phyloP scores from a whole-genome alignment of 306 rosid species.

The Comarum palustre region DNA sequence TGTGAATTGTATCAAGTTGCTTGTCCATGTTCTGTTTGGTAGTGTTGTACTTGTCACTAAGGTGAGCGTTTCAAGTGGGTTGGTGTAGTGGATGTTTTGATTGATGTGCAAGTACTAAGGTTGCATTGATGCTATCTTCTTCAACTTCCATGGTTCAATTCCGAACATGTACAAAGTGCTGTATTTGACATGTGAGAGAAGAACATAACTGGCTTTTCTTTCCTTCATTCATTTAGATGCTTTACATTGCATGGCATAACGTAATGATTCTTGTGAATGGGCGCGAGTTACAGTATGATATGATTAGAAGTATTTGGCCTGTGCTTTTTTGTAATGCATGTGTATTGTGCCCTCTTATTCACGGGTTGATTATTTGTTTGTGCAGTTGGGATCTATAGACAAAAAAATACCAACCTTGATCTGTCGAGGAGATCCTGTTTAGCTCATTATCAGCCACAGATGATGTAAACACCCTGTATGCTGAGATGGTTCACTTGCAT shows the following conservation, averaged over 20 bases:
- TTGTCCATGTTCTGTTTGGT: background rate
- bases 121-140: slow-evolving; percentile 11
- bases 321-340: background rate
- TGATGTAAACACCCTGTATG: slow-evolving; percentile 39
- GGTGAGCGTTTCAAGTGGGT: background rate
- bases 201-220: background rate
- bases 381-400: slow-evolving; percentile 50
- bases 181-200: background rate
- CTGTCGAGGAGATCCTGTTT: slow-evolving; percentile 48
- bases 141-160: background rate
- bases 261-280: background rate
- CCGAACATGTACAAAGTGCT: background rate
- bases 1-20: background rate
- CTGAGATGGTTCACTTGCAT: slow-evolving; percentile 36
- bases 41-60: background rate
- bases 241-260: background rate
- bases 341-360: slow-evolving; percentile 1
- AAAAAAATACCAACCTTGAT: slow-evolving; percentile 35
- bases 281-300: background rate
- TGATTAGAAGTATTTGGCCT: background rate
- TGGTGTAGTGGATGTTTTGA: background rate
- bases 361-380: background rate
- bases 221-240: background rate
- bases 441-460: slow-evolving; percentile 35
- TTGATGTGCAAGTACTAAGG: background rate